Percentiles rank a stretch among this genome's conserved stretches.
phyloP scores from a whole-genome alignment of 164 flowering plant genomes.

The Umbellularia californica region DNA sequence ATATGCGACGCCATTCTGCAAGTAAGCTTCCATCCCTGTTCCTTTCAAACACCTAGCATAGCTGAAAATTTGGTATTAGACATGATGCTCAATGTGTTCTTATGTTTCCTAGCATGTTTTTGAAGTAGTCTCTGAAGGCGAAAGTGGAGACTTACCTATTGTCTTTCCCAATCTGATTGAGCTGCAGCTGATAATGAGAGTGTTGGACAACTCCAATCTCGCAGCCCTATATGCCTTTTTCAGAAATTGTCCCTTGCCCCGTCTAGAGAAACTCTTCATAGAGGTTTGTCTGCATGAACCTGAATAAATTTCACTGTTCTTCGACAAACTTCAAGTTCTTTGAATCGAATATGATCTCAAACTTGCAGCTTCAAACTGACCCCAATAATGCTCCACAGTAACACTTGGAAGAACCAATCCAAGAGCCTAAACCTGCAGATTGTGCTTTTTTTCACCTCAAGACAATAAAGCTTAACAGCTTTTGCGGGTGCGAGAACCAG shows the following conservation, averaged over 20 bases:
- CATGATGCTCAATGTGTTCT: neutral
- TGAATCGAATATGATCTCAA: neutral
- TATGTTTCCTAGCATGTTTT: neutral
- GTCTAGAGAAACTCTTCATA: conserved; percentile 15
- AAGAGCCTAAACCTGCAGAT: neutral
- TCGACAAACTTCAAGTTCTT: neutral
- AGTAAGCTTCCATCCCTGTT: neutral
- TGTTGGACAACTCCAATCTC: neutral
- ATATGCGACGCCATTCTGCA: neutral
- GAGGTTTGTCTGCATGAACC: conserved; percentile 4
- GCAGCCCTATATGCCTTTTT: no score
- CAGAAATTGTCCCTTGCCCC: neutral
- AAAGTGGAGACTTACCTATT: neutral
- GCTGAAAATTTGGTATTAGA: neutral
- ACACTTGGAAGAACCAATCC: neutral
- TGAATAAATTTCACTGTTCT: neutral
- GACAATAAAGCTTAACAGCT: conserved; percentile 12
- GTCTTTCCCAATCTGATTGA: conserved; percentile 12
- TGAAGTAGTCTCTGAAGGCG: neutral
- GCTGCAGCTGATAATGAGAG: conserved; percentile 6
- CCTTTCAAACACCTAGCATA: neutral
- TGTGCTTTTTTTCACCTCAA: conserved; percentile 2
- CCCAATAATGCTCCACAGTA: neutral
- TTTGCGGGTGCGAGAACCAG: neutral
- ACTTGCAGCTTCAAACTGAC: conserved; percentile 2